These are phyloP conservation scores for Rosa persica DNA, from an alignment of 306 rosid species.

Conservation along the genomic window DNA sequence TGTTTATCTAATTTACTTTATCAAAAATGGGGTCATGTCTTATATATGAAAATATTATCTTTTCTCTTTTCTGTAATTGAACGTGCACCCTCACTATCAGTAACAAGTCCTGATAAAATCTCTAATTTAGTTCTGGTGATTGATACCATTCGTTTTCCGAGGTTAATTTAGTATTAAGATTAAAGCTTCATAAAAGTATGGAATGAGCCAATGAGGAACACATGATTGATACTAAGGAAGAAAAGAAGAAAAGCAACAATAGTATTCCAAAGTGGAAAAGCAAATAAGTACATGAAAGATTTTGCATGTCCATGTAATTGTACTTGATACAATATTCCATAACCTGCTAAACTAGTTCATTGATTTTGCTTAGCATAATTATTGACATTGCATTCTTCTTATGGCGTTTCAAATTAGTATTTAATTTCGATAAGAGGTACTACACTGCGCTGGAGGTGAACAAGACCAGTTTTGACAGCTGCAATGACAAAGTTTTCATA, in stretches of 20 bases:
- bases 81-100: background rate
- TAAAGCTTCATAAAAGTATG: background rate
- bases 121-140: background rate
- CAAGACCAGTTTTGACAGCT: conserved; percentile 52
- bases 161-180: background rate
- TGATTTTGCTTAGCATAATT: background rate
- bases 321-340: background rate
- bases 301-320: background rate
- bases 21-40: background rate
- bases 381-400: background rate
- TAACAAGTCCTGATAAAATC: background rate
- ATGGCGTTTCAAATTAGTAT: conserved; percentile 31
- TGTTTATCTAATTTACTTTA: no score
- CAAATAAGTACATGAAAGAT: background rate
- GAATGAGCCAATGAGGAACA: background rate
- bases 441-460: conserved; percentile 76
- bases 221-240: background rate
- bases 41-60: background rate
- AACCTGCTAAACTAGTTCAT: background rate
- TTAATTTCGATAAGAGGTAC: conserved; percentile 57
- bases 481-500: conserved; percentile 54
- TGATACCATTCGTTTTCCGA: background rate
- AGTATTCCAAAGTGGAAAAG: background rate
- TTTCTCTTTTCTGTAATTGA: no score
- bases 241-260: background rate